Percentiles rank a stretch among this genome's conserved stretches.
Conservation (phyloP, 768 basidiomycete genomes). For the Pleurotus platypus region DNA sequence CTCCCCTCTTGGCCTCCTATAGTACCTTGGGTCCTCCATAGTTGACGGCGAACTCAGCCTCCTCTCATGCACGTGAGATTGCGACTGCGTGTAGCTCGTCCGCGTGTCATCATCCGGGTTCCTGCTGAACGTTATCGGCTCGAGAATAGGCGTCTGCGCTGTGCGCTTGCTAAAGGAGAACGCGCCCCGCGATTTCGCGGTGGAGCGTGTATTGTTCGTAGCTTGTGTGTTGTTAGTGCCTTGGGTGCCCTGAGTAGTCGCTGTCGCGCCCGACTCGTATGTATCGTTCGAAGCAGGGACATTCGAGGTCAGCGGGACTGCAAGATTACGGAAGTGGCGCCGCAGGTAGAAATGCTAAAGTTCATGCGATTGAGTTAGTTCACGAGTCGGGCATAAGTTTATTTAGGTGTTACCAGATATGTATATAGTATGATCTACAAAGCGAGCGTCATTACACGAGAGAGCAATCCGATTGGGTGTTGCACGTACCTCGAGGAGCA, state of each 20-base stretch:
- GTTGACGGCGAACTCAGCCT: no score
- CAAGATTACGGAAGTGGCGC: background rate
- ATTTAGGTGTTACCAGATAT: background rate
- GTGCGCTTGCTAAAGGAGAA: no score
- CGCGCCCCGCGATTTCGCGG: no score
- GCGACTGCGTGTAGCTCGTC: no score
- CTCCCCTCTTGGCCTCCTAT: no score
- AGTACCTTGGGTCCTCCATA: no score
- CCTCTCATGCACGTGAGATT: no score
- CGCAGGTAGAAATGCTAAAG: background rate
- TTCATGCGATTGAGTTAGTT: background rate
- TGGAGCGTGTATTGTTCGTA: no score
- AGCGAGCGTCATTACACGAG: background rate
- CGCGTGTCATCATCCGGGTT: no score
- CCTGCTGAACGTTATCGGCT: no score
- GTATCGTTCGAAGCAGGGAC: background rate
- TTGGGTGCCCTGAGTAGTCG: background rate
- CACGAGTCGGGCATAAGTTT: background rate
- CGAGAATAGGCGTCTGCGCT: no score
- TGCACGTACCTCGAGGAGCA: constrained; percentile 20
- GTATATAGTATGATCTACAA: background rate
- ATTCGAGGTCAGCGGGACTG: background rate
- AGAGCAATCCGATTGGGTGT: background rate
- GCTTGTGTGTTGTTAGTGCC: no score
- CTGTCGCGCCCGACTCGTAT: background rate